Evolutionary conservation across 768 basidiomycete species (phyloP).

Genomic region (Terana coerulea): DNA sequence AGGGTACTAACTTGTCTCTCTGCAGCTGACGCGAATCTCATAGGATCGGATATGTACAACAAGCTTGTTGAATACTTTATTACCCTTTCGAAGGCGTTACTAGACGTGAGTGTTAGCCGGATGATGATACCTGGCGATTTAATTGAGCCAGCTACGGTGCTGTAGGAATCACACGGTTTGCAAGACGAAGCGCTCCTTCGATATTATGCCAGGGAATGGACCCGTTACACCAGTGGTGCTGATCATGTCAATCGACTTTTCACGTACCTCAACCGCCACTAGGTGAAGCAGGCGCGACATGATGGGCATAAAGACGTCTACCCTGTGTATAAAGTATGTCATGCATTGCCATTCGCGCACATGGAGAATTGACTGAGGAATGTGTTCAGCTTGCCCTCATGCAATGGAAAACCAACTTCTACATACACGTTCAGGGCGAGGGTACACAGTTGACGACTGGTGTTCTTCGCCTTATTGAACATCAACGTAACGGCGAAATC

Average conservation of each 20-base stretch:
- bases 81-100: constrained; percentile 63
- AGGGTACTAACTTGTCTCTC: constrained; percentile 17
- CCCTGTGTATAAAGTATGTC: constrained; percentile 86
- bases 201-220: constrained; percentile 93
- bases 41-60: constrained; percentile 97
- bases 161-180: constrained; percentile 69
- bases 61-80: constrained; percentile 90
- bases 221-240: constrained; percentile 93
- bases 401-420: constrained; percentile 92
- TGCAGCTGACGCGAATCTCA: constrained; percentile 87
- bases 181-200: constrained; percentile 85
- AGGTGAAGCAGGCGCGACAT: constrained; percentile 97
- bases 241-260: constrained; percentile 97
- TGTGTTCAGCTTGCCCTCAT: constrained; percentile 77
- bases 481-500: constrained; percentile 88
- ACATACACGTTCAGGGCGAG: constrained; percentile 78
- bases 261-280: constrained; percentile 97
- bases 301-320: constrained; percentile 95
- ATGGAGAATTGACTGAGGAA: not conserved
- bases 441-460: constrained; percentile 81
- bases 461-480: constrained; percentile 85
- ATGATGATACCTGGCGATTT: constrained; percentile 27
- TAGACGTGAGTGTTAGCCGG: constrained; percentile 55
- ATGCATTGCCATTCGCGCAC: not conserved
- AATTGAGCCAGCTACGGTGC: not conserved